Percentiles rank a stretch among this genome's conserved stretches.
phyloP scores from a whole-genome alignment of 202 grass and related monocot genomes.

The Bolboschoenoplectus hybrid region DNA sequence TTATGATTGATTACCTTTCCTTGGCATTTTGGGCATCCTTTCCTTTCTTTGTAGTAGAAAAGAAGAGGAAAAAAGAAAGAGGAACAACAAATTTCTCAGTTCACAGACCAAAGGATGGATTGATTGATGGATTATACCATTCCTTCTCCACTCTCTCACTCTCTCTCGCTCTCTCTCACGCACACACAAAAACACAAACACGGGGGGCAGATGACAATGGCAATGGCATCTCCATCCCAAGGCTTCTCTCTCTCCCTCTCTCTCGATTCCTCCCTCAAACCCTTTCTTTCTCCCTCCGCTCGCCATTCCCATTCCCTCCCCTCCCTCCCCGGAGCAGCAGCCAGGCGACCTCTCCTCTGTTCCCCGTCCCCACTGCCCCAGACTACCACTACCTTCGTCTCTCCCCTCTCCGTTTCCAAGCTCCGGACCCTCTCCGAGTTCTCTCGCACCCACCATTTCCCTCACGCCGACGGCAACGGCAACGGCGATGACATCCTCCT shows the following conservation, averaged over 20 bases:
- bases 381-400: background rate
- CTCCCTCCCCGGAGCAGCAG: background rate
- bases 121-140: no score
- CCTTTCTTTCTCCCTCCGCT: background rate
- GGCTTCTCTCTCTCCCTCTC: constrained; percentile 15
- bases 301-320: background rate
- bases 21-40: no score
- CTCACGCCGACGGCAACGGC: background rate
- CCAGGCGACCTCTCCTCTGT: background rate
- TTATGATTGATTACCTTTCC: no score
- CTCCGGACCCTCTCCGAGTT: background rate
- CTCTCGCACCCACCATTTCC: background rate
- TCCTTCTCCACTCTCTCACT: no score
- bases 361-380: background rate
- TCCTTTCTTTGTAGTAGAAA: no score
- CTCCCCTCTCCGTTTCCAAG: background rate
- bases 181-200: no score
- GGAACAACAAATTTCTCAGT: no score
- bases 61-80: no score
- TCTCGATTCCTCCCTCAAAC: constrained; percentile 33
- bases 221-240: constrained; percentile 26
- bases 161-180: no score
- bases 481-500: background rate
- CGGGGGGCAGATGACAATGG: no score
- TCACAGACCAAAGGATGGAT: no score